These are phyloP conservation scores for Metarhizium sp. DNA, from an alignment of 2,329 filamentous ascomycete genomes.

Conservation along the genomic window DNA sequence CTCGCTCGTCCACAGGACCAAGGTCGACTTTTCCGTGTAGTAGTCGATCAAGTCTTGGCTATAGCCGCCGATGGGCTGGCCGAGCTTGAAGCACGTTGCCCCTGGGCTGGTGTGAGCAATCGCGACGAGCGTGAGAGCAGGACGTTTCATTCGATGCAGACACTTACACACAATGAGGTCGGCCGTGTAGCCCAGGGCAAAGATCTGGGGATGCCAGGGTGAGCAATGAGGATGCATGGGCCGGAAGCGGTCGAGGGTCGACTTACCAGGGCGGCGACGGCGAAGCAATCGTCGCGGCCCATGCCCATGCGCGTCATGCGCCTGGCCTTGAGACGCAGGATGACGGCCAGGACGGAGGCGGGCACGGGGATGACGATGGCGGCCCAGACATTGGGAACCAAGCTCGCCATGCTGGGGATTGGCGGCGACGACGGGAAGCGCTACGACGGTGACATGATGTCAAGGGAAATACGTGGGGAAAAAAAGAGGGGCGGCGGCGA, in stretches of 20 bases:
- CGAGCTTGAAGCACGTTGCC: not conserved
- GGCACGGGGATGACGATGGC: slow-evolving; percentile 12
- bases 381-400: slow-evolving; percentile 13
- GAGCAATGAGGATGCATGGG: not conserved
- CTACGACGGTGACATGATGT: too few species aligned
- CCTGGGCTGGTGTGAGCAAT: not conserved
- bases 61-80: not conserved
- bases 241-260: not conserved
- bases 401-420: slow-evolving; percentile 9
- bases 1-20: slow-evolving; percentile 17
- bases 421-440: too few species aligned
- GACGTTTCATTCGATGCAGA: too few species aligned
- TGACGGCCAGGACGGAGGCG: slow-evolving; percentile 10
- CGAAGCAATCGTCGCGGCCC: slow-evolving; percentile 12
- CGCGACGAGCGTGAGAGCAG: too few species aligned
- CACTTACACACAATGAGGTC: not conserved
- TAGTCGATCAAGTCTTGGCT: not conserved
- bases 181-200: not conserved
- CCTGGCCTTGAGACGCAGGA: slow-evolving; percentile 11
- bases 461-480: too few species aligned
- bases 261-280: not conserved
- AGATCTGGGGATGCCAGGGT: not conserved
- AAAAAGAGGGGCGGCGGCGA: too few species aligned
- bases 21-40: slow-evolving; percentile 8
- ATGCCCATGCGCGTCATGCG: slow-evolving; percentile 14